Evolutionary conservation across 1,284 basidiomycete genomes (phyloP).

Genomic region (Apiotrichum akiyoshidainum): DNA sequence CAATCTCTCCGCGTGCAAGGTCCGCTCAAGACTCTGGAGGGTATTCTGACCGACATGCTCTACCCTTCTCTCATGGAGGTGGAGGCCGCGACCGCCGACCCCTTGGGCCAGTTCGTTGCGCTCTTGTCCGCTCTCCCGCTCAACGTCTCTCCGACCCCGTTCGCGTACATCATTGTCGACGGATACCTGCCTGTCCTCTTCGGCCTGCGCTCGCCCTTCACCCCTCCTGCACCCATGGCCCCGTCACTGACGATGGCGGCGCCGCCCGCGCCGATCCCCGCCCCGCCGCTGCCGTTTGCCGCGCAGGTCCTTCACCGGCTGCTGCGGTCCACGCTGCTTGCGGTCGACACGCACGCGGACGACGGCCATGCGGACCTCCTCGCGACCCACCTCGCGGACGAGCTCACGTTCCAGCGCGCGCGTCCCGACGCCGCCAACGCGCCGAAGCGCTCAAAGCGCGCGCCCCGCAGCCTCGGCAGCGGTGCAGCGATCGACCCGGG

Average conservation of each 20-base stretch:
- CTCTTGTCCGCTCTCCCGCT: constrained; percentile 12
- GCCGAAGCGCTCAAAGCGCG: constrained; percentile 1
- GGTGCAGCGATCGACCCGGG: not conserved
- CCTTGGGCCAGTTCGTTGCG: constrained; percentile 13
- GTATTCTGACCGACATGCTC: constrained; percentile 17
- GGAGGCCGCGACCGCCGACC: not conserved
- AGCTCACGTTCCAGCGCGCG: constrained; percentile 25
- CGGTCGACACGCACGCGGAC: constrained; percentile 1
- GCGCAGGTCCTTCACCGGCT: constrained; percentile 13
- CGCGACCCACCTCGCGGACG: constrained; percentile 23
- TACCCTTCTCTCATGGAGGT: constrained; percentile 14
- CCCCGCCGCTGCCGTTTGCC: constrained; percentile 16
- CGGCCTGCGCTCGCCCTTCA: constrained; percentile 14
- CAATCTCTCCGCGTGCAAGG: constrained; percentile 14
- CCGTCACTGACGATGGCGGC: not conserved
- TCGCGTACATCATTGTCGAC: constrained; percentile 15
- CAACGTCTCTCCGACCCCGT: constrained; percentile 4
- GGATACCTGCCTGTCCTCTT: constrained; percentile 16
- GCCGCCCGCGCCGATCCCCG: not conserved
- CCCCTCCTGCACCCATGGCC: not conserved
- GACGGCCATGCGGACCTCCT: constrained; percentile 14
- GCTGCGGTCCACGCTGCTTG: constrained; percentile 11
- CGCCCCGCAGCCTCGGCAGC: not conserved
- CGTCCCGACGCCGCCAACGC: not conserved
- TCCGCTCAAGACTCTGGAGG: constrained; percentile 13